These are phyloP conservation scores for Pseudogymnoascus sp. DNA, from an alignment of 2,329 filamentous ascomycete species.

Conservation along the genomic window DNA sequence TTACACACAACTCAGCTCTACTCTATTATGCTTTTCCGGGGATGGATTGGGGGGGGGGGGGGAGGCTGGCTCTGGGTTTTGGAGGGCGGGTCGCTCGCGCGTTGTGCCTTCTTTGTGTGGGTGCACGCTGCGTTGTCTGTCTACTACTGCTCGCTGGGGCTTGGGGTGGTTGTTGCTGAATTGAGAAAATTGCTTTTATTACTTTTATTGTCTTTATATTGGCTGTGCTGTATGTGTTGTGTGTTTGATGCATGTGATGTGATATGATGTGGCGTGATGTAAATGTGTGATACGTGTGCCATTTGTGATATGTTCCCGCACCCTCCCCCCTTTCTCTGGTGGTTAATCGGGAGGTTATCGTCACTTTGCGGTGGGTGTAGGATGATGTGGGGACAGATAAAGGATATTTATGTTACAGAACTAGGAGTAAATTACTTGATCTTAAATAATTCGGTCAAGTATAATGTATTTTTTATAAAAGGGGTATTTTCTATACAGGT, in stretches of 20 bases:
- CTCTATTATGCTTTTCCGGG: not conserved
- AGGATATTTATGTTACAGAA: not conserved
- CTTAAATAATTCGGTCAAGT: not conserved
- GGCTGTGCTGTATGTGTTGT: not conserved
- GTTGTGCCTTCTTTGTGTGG: not conserved
- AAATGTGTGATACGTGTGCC: not conserved
- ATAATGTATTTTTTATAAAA: not conserved
- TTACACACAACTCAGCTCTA: not conserved
- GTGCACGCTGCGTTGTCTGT: not conserved
- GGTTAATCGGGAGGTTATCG: not conserved
- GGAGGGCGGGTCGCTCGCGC: not conserved
- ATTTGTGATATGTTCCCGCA: not conserved
- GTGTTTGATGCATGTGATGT: not conserved
- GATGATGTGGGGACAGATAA: not conserved
- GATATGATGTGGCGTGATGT: not conserved
- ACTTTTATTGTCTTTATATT: not conserved
- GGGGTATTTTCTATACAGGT: not conserved
- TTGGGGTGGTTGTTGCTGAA: not conserved
- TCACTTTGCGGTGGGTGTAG: not conserved
- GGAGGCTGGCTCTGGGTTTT: not conserved
- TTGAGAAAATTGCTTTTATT: not conserved
- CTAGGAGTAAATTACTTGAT: not conserved
- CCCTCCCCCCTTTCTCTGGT: not conserved
- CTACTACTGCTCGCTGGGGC: not conserved
- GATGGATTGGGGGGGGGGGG: not conserved